Percentiles rank a stretch among this genome's conserved stretches.
Evolutionary conservation across 2,329 filamentous ascomycete genomes (phyloP).

Genomic region (Pyrenochaeta sp.): DNA sequence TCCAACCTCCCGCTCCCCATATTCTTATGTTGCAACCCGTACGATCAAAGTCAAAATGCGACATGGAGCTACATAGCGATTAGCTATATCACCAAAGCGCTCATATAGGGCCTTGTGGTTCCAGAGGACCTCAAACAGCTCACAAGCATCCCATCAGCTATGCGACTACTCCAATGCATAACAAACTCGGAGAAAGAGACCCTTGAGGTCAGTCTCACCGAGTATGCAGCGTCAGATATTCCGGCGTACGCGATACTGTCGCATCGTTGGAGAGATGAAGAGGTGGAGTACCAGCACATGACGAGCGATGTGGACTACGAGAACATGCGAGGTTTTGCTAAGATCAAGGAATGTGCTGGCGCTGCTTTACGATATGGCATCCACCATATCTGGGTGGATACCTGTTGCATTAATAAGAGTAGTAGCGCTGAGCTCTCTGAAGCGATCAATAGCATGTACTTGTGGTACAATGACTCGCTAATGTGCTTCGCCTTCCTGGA

Average conservation of each 20-base stretch:
- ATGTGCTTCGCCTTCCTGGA: slow-evolving; percentile 9
- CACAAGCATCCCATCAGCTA: not conserved
- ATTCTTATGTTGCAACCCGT: no score
- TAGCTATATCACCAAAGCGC: no score
- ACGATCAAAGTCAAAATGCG: no score
- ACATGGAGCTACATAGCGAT: not conserved
- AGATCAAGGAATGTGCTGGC: not conserved
- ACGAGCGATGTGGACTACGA: not conserved
- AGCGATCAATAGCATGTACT: slow-evolving; percentile 22
- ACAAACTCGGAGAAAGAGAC: not conserved
- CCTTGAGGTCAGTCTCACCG: not conserved
- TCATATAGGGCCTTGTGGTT: no score
- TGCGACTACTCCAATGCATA: not conserved
- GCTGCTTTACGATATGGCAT: slow-evolving; percentile 1
- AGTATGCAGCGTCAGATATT: not conserved
- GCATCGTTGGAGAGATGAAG: slow-evolving; percentile 6
- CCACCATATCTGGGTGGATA: slow-evolving; percentile 13
- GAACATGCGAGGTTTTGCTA: not conserved
- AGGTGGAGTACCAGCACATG: slow-evolving; percentile 1
- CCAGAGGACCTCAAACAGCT: no score
- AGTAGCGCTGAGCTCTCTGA: slow-evolving; percentile 14
- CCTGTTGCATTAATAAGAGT: slow-evolving; percentile 13
- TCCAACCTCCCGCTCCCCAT: no score
- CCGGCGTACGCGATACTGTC: slow-evolving; percentile 9
- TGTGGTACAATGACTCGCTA: slow-evolving; percentile 5